phyloP scores from a whole-genome alignment of 2,329 filamentous ascomycete species.

The Aspergillus bombycis region DNA sequence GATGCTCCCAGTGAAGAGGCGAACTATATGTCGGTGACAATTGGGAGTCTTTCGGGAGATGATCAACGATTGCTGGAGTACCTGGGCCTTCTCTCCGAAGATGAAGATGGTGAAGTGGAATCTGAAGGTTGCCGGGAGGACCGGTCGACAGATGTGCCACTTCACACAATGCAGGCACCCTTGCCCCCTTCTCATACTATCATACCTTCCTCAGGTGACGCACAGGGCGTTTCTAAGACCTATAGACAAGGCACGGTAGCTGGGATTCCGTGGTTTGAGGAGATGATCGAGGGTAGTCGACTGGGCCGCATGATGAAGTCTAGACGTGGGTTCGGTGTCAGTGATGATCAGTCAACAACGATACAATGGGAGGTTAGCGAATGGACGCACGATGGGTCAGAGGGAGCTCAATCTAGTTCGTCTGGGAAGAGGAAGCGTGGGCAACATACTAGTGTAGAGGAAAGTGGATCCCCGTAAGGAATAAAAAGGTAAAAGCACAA shows the following conservation, averaged over 20 bases:
- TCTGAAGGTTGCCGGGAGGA: slow-evolving; percentile 29
- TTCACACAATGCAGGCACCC: slow-evolving; percentile 1
- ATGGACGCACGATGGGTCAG: slow-evolving; percentile 57
- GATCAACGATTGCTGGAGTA: slow-evolving; percentile 75
- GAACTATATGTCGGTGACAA: slow-evolving; percentile 76
- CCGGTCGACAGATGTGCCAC: slow-evolving; percentile 26
- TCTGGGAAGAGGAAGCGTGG: slow-evolving; percentile 40
- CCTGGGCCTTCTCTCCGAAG: slow-evolving; percentile 68
- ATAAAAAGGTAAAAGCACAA: background rate
- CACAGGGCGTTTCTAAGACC: slow-evolving; percentile 33
- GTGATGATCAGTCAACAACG: slow-evolving; percentile 64
- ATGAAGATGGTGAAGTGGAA: slow-evolving; percentile 14
- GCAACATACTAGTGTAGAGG: slow-evolving; percentile 11
- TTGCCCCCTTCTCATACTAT: slow-evolving; percentile 22
- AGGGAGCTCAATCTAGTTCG: slow-evolving; percentile 25
- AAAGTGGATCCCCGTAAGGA: background rate
- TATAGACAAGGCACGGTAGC: slow-evolving; percentile 42
- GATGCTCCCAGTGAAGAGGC: slow-evolving; percentile 72
- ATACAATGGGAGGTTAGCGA: slow-evolving; percentile 87
- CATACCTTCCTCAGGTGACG: slow-evolving; percentile 21
- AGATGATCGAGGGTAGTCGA: slow-evolving; percentile 74
- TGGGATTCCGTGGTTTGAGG: slow-evolving; percentile 86
- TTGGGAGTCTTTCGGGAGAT: slow-evolving; percentile 74
- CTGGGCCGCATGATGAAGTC: slow-evolving; percentile 69
- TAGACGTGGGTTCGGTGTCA: slow-evolving; percentile 60